A percentile compares a stretch with the other conserved stretches of the same genome.
Conservation (phyloP, 176 grass and related monocot species). For the Cymbopogon citratus region DNA sequence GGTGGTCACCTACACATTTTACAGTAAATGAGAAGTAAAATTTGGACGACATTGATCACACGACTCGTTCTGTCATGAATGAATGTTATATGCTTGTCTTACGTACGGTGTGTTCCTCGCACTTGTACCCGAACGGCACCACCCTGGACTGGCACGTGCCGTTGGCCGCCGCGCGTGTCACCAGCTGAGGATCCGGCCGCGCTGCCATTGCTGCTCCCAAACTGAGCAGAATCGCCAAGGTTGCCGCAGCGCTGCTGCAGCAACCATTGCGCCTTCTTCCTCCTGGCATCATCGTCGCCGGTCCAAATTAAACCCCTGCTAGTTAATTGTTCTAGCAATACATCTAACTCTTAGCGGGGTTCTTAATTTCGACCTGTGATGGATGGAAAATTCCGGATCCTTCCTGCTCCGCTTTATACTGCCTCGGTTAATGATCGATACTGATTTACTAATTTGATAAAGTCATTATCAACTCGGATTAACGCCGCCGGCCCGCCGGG, state of each 20-base stretch:
- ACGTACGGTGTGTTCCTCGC: conserved; percentile 42
- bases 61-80: neutral
- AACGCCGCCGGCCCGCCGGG: neutral
- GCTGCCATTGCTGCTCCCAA: neutral
- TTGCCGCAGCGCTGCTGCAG: neutral
- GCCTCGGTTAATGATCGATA: neutral
- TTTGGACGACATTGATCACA: no score
- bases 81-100: no score
- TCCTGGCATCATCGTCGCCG: neutral
- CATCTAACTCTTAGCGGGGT: neutral
- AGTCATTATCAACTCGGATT: conserved; percentile 19
- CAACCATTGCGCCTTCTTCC: neutral
- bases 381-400: neutral
- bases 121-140: conserved; percentile 34
- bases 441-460: neutral
- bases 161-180: neutral
- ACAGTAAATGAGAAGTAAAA: no score
- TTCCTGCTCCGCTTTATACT: conserved; percentile 25
- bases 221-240: conserved; percentile 8
- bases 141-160: conserved; percentile 39
- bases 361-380: neutral
- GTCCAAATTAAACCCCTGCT: neutral
- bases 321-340: neutral
- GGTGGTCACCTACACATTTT: conserved; percentile 39
- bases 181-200: conserved; percentile 3